phyloP scores from a whole-genome alignment of 108 stramenopile species.

The Discostella pseudostelligera region DNA sequence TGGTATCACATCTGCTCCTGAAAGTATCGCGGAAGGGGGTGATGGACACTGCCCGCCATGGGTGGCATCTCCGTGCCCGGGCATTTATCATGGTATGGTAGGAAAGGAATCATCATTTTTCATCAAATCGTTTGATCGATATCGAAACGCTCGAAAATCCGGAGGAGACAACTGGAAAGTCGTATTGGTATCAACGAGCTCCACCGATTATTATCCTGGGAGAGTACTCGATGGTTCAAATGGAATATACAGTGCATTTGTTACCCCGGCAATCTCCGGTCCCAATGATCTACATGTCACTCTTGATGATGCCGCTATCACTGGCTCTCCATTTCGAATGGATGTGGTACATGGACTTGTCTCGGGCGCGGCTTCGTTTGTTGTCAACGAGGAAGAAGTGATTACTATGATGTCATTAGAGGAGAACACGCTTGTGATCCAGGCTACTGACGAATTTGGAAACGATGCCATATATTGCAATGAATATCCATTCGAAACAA shows the following conservation, averaged over 20 bases:
- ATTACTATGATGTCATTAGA: slow-evolving; percentile 20
- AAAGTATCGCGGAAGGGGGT: slow-evolving; percentile 34
- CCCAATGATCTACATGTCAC: slow-evolving; percentile 28
- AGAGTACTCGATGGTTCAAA: slow-evolving; percentile 19
- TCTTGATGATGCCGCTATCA: slow-evolving; percentile 26
- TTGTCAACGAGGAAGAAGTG: slow-evolving; percentile 18
- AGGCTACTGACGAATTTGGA: slow-evolving; percentile 28
- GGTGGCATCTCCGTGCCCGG: slow-evolving; percentile 18
- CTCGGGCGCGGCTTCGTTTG: slow-evolving; percentile 25
- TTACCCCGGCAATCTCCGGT: slow-evolving; percentile 33
- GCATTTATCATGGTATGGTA: slow-evolving; percentile 36
- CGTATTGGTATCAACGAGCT: slow-evolving; percentile 6
- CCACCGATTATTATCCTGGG: slow-evolving; percentile 24
- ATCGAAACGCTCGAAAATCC: slow-evolving; percentile 24
- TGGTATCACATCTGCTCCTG: slow-evolving; percentile 30
- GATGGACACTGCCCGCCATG: slow-evolving; percentile 22
- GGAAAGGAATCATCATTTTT: slow-evolving; percentile 22
- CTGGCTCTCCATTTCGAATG: slow-evolving; percentile 44
- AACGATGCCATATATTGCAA: slow-evolving; percentile 23
- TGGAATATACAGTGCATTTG: slow-evolving; percentile 28
- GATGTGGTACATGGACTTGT: slow-evolving; percentile 29
- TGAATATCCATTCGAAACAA: slow-evolving; percentile 11
- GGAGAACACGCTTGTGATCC: slow-evolving; percentile 23
- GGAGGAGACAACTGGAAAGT: slow-evolving; percentile 45
- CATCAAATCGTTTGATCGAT: slow-evolving; percentile 25